Conservation (phyloP, 2,329 filamentous ascomycete species). For the Xylariaceae sp. region DNA sequence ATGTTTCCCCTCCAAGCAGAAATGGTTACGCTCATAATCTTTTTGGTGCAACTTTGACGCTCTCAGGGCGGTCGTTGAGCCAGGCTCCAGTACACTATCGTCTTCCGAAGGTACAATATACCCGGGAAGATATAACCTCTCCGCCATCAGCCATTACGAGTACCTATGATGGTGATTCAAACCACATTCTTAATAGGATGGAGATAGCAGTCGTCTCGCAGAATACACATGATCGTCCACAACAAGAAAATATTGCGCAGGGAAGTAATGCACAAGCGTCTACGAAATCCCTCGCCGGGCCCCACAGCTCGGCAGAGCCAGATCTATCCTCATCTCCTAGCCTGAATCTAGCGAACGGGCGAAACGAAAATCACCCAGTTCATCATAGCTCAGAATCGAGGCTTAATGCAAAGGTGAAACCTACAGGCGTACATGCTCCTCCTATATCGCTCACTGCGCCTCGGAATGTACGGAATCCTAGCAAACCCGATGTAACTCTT, state of each 20-base stretch:
- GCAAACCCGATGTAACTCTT: background rate
- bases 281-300: background rate
- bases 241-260: background rate
- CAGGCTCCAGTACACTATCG: constrained; percentile 39
- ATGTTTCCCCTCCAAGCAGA: constrained; percentile 49
- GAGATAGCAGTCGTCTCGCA: background rate
- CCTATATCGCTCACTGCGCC: constrained; percentile 3
- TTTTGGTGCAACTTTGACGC: constrained; percentile 53
- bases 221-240: background rate
- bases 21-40: constrained; percentile 57
- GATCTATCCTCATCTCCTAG: background rate
- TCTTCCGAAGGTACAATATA: constrained; percentile 12
- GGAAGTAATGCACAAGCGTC: background rate
- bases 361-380: background rate
- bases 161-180: constrained; percentile 17
- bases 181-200: background rate
- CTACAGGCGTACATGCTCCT: background rate
- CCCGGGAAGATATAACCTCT: constrained; percentile 15
- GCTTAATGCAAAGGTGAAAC: background rate
- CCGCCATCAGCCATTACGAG: constrained; percentile 24
- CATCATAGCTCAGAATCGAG: background rate
- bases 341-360: background rate
- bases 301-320: background rate
- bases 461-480: background rate
- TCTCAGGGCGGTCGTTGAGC: constrained; percentile 48